Base-by-base conservation (phyloP, 306 rosid species). In the Oemleria cerasiformis region DNA sequence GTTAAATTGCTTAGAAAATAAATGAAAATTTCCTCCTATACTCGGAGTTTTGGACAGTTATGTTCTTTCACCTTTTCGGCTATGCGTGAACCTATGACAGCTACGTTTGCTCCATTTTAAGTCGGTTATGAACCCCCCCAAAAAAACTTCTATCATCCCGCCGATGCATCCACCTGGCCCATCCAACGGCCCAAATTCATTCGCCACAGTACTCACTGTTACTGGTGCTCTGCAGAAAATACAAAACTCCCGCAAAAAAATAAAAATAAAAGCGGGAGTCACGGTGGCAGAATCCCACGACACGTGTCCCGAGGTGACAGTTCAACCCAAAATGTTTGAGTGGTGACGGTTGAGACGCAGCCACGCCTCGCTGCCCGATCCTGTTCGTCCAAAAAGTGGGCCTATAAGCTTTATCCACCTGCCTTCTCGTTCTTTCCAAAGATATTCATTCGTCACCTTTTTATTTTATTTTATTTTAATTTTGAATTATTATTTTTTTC, bases 321-420 rank as follows among this genome's bases (percentile, higher is more conserved):
- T 62, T 73, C 82, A 76, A 4, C 57, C 12, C 49, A 78, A 79
- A 72, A 67, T 66, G 79, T 78, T 66, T 69, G 77, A 55, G 6
- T 10, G 1, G 82, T 0, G 38, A 65, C 56, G 62, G 60, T 69
- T 30, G 25, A 72, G 66, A 79, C 80, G 49, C 11, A 45, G 73
- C 39, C 12, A 1, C 55, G 68, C 84, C 83, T 89, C 95, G 89
- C 79, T 77, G 83, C 19, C 0, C 4, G 42, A 23, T 6, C 5
- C 8, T 1, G 67, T 55, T 56, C 82, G 96, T 54, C 57, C 3
- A 15, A 0, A 7, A 1, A 6, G 10, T 72, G 80, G 92, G 86
- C 88, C 90, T 88, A 61, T 40, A 34, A 11, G 68, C 73, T 71
- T 80, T 86, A 83, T 86, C 91, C 90, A 85, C 80, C 80, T 72